phyloP scores from a whole-genome alignment of 2,329 filamentous ascomycete genomes.

The Zymoseptoria ardabiliae region DNA sequence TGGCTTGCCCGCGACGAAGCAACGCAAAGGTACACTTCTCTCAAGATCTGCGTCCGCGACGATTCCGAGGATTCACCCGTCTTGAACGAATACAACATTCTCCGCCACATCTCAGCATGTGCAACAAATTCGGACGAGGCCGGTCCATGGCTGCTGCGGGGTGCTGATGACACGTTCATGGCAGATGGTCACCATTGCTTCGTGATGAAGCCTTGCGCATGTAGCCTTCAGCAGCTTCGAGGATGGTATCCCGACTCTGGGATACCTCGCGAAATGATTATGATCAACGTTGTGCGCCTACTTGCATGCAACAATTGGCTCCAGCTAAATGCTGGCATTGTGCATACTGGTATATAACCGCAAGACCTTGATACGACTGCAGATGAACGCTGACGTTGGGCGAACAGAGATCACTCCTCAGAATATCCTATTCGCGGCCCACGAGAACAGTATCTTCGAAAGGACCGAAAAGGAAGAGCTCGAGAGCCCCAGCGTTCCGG shows the following conservation, averaged over 20 bases:
- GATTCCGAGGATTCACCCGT: background rate
- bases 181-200: slow-evolving; percentile 22
- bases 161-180: slow-evolving; percentile 20
- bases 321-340: slow-evolving; percentile 11
- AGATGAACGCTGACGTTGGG: background rate
- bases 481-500: slow-evolving; percentile 1
- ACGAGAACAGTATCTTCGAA: slow-evolving; percentile 14
- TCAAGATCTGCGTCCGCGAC: slow-evolving; percentile 5
- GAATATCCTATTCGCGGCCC: slow-evolving; percentile 16
- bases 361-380: background rate
- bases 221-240: slow-evolving; percentile 6
- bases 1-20: slow-evolving; percentile 35
- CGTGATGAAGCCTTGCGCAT: slow-evolving; percentile 18
- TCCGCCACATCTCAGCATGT: background rate
- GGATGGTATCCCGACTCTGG: background rate
- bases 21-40: background rate
- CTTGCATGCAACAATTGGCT: slow-evolving; percentile 11
- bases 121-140: background rate
- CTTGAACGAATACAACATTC: background rate
- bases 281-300: slow-evolving; percentile 14
- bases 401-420: slow-evolving; percentile 24
- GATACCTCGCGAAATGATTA: slow-evolving; percentile 10
- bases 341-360: slow-evolving; percentile 19
- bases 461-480: slow-evolving; percentile 4
- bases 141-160: slow-evolving; percentile 14